Conservation (phyloP, 2,329 filamentous ascomycete genomes). For the Rhynchosporium agropyri region DNA sequence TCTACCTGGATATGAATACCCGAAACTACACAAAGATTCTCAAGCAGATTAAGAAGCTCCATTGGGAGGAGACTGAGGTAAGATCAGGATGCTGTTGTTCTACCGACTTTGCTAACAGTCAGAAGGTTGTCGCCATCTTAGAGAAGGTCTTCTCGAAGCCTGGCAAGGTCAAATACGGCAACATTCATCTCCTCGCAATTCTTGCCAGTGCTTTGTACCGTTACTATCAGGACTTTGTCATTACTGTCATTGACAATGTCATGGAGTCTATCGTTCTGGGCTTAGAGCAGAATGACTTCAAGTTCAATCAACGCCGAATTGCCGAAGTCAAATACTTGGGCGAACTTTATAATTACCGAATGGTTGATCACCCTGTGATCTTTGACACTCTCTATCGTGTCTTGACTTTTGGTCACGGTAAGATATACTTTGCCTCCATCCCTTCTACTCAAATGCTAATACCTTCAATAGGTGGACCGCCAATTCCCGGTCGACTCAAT, state of each 20-base stretch:
- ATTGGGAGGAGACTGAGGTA: conserved; percentile 93
- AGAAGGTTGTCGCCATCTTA: conserved; percentile 42
- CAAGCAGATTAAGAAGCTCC: conserved; percentile 90
- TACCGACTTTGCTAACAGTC: conserved; percentile 27
- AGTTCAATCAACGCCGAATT: conserved; percentile 91
- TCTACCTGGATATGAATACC: conserved; percentile 93
- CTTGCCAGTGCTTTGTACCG: conserved; percentile 85
- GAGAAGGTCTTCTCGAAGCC: conserved; percentile 95
- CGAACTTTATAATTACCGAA: conserved; percentile 96
- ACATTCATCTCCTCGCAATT: conserved; percentile 90
- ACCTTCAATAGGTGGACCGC: conserved; percentile 66
- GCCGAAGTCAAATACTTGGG: conserved; percentile 96
- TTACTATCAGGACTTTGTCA: conserved; percentile 89
- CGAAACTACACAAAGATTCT: conserved; percentile 91
- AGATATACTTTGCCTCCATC: conserved; percentile 45
- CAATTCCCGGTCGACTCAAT: conserved; percentile 75
- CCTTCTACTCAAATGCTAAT: conserved; percentile 10
- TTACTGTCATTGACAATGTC: conserved; percentile 88
- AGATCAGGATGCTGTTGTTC: background rate
- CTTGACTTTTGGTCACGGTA: conserved; percentile 82
- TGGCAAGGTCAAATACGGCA: conserved; percentile 96
- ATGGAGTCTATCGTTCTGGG: conserved; percentile 87
- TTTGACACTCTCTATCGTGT: conserved; percentile 96
- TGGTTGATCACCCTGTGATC: conserved; percentile 92
- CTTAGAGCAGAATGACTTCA: conserved; percentile 94